A percentile compares a stretch with the other conserved stretches of the same genome.
Evolutionary conservation across 306 rosid genomes (phyloP).

Genomic region (Cercis canadensis): DNA sequence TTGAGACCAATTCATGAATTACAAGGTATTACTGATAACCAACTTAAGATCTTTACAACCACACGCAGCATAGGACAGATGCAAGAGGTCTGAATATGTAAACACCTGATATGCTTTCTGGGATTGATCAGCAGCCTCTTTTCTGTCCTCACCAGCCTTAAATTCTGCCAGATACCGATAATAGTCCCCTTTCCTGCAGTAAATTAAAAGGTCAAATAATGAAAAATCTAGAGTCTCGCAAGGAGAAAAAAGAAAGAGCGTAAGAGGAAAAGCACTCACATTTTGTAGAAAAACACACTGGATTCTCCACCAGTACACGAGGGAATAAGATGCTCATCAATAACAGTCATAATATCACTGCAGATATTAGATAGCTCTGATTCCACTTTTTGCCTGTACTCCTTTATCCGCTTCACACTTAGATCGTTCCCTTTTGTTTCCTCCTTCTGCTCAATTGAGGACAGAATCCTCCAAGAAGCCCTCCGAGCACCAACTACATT

Average conservation of each 20-base stretch:
- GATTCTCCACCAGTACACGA: conserved; percentile 49
- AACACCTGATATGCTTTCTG: conserved; percentile 65
- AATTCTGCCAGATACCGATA: conserved; percentile 61
- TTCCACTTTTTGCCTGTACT: conserved; percentile 58
- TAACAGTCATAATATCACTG: conserved; percentile 56
- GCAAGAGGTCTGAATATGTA: no score
- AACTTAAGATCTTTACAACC: no score
- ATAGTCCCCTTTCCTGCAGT: conserved; percentile 68
- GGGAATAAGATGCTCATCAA: conserved; percentile 64
- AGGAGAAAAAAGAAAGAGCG: background rate
- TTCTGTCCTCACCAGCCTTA: conserved; percentile 52
- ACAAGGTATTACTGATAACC: background rate
- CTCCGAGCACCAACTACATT: conserved; percentile 65
- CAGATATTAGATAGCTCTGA: conserved; percentile 59
- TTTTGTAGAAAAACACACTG: conserved; percentile 60
- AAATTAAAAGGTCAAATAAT: background rate
- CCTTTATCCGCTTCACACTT: conserved; percentile 56
- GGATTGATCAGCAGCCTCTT: conserved; percentile 68
- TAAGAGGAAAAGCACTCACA: conserved; percentile 38
- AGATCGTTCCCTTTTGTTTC: conserved; percentile 57
- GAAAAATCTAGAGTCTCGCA: conserved; percentile 3
- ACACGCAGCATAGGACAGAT: no score
- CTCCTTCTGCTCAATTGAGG: conserved; percentile 66
- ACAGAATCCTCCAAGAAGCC: conserved; percentile 71
- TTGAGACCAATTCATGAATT: background rate